Percentiles rank a stretch among this genome's conserved stretches.
phyloP scores from a whole-genome alignment of 192 early-diverging fungal species.

The Funneliformis mosseae region DNA sequence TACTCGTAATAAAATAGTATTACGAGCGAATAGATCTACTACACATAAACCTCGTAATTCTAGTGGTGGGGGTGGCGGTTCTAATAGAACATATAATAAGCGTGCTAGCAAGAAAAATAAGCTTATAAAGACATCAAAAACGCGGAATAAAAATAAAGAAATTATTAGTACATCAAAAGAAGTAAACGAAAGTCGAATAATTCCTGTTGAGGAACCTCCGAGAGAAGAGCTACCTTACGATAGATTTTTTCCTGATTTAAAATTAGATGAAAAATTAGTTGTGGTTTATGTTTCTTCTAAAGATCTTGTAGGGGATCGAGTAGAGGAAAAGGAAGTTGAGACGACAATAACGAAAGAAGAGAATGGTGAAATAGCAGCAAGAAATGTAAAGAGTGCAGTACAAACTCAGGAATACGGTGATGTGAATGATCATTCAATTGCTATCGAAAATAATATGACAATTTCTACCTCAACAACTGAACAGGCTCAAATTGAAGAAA shows the following conservation, averaged over 20 bases:
- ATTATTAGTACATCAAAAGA: background rate
- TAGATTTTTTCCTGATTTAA: background rate
- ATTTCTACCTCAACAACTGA: background rate
- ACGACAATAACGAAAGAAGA: constrained; percentile 6
- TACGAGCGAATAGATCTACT: background rate
- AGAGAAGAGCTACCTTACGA: background rate
- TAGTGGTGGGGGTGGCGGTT: background rate
- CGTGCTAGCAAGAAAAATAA: background rate
- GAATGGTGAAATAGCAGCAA: background rate
- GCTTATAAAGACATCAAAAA: background rate
- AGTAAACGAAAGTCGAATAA: constrained; percentile 14
- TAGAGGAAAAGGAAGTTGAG: background rate
- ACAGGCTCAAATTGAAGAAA: background rate
- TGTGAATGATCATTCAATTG: background rate
- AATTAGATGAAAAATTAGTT: background rate
- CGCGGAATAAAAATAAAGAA: constrained; percentile 19
- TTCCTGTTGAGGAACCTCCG: background rate
- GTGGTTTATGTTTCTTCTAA: background rate
- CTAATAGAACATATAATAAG: background rate
- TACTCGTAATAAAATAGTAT: background rate
- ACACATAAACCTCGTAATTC: background rate
- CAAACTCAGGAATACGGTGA: background rate
- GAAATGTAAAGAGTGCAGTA: background rate
- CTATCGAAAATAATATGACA: constrained; percentile 18
- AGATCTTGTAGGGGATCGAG: background rate